A percentile compares a stretch with the other conserved stretches of the same genome.
phyloP scores from a whole-genome alignment of 768 basidiomycete genomes.

The Gloeopeniophorella convolvens region DNA sequence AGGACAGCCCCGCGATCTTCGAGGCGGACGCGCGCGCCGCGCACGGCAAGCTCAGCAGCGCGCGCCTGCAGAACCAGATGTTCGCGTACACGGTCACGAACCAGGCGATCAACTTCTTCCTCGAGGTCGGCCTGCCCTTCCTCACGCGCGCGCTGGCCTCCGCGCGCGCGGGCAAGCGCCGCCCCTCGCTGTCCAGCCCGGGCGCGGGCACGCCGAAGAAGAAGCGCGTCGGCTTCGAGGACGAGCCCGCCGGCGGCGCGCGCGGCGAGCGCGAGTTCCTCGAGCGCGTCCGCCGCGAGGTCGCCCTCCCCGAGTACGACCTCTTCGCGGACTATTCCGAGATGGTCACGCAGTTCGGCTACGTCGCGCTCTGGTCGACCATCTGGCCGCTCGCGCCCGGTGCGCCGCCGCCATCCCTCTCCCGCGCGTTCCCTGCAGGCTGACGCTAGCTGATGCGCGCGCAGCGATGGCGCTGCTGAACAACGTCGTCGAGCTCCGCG shows the following conservation, averaged over 20 bases:
- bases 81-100: conserved; percentile 90
- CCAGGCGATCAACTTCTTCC: conserved; percentile 71
- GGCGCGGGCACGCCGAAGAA: conserved; percentile 33
- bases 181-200: conserved; percentile 15
- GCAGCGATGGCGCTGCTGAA: conserved; percentile 80
- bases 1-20: not conserved
- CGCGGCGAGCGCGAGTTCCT: conserved; percentile 68
- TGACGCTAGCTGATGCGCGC: not conserved
- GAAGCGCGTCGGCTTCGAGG: conserved; percentile 70
- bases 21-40: conserved; percentile 26
- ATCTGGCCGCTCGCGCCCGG: conserved; percentile 90
- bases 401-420: conserved; percentile 27
- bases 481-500: conserved; percentile 87
- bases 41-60: conserved; percentile 54
- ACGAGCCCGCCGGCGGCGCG: conserved; percentile 49
- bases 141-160: conserved; percentile 53
- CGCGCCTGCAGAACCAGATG: conserved; percentile 81
- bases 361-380: conserved; percentile 85
- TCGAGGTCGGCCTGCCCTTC: conserved; percentile 78
- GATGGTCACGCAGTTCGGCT: conserved; percentile 95
- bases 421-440: not conserved
- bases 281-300: conserved; percentile 70
- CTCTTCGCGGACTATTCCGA: conserved; percentile 88
- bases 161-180: conserved; percentile 34
- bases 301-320: conserved; percentile 72